Evolutionary conservation across 192 early-diverging fungal genomes (phyloP), one percentile per base, ranked within the genome.

Genomic region (Glomus cerebriforme): DNA sequence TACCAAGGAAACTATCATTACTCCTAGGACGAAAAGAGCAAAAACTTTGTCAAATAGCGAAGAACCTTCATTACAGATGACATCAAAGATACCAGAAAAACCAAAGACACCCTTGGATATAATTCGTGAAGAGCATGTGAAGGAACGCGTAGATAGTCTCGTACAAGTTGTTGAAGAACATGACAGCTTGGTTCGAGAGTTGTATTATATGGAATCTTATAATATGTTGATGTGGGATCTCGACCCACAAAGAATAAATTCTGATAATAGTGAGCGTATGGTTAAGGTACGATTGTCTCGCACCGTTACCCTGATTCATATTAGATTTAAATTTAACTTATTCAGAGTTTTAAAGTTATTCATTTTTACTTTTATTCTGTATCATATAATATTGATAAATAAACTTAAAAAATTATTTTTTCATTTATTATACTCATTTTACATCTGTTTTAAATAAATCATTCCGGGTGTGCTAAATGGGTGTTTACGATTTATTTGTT

Each of bases 131-230:
- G 75, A 74, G 24, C 79, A 70, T 22, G 79, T 87, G 19, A 65
- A 34, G 7, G 83, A 88, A 34, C 78, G 86, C 75, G 83, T 83
- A 64, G 66, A 59, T 24, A 75, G 87, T 22, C 79, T 92, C 29
- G 84, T 86, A 31, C 68, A 79, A 27, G 80, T 90, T 34, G 79
- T 90, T 59, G 84, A 88, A 45, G 78, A 79, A 45, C 88, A 91
- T 74, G 90, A 91, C 54, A 78, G 79, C 34, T 45, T 83, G n/a
- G 82, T 86, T n/a, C 81, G 87, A 35, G 89, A 92, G 79, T 74
- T 91, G 10, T 91, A 87, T 58, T 87, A 89, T 79, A 73, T 91
- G 54, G 90, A 91, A 78, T 77, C 85, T 4, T 85, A 84, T 77
- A 82, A 85, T 39, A 83, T 83, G 10, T 81, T 86, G 74, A 37